A percentile compares a stretch with the other conserved stretches of the same genome.
Conservation (phyloP, 2,329 filamentous ascomycete species). For the Sphaerulina vaccinii region DNA sequence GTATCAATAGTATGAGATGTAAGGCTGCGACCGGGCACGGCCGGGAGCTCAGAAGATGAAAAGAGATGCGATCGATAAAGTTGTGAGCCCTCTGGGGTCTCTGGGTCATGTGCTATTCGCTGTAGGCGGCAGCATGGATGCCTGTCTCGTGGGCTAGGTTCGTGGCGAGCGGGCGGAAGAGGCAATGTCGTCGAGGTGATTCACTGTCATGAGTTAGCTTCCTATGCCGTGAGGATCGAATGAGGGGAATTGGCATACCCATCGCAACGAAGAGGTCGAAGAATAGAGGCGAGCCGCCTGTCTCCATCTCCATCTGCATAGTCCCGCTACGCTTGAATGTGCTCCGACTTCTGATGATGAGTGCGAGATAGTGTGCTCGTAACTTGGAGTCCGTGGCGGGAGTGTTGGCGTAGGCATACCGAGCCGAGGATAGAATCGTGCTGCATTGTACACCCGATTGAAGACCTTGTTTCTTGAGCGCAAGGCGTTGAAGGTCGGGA, state of each 20-base stretch:
- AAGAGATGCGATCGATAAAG: background rate
- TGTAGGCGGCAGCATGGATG: background rate
- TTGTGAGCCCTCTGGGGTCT: no score
- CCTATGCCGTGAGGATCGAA: no score
- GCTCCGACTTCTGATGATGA: slow-evolving; percentile 82
- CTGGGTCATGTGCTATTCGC: background rate
- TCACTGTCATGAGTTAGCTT: slow-evolving; percentile 8
- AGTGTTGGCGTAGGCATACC: slow-evolving; percentile 85
- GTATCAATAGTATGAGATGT: no score
- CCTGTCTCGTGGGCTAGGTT: slow-evolving; percentile 8
- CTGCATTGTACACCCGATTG: slow-evolving; percentile 79
- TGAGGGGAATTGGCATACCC: slow-evolving; percentile 50
- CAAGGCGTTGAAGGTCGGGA: slow-evolving; percentile 78
- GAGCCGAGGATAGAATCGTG: slow-evolving; percentile 82
- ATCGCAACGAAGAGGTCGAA: slow-evolving; percentile 93
- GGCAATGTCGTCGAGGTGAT: slow-evolving; percentile 32
- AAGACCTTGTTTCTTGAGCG: slow-evolving; percentile 84
- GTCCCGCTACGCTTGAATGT: slow-evolving; percentile 93
- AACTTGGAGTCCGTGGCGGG: slow-evolving; percentile 89
- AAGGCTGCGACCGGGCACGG: slow-evolving; percentile 16
- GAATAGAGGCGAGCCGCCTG: slow-evolving; percentile 75
- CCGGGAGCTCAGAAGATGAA: slow-evolving; percentile 17
- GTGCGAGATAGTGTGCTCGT: slow-evolving; percentile 83
- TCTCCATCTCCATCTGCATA: slow-evolving; percentile 93
- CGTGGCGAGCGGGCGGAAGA: slow-evolving; percentile 28